These are phyloP conservation scores for Teratosphaeria epicoccoides DNA, from an alignment of 2,329 filamentous ascomycete species.

Conservation along the genomic window DNA sequence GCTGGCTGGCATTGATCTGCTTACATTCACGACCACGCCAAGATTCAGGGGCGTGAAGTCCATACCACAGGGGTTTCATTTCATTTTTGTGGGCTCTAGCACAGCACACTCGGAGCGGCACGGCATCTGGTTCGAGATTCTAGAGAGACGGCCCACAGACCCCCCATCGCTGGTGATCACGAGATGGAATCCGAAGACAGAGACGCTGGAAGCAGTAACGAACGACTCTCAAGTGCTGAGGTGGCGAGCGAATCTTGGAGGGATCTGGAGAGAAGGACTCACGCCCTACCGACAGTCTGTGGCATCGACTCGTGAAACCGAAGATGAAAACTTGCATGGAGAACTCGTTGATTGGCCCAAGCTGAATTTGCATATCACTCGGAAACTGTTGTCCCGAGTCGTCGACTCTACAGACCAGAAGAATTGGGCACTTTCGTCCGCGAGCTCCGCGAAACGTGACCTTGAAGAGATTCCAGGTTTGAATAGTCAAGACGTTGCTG, in stretches of 20 bases:
- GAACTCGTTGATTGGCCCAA: slow-evolving; percentile 44
- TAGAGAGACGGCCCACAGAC: slow-evolving; percentile 7
- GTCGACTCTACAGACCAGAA: slow-evolving; percentile 32
- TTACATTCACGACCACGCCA: slow-evolving; percentile 52
- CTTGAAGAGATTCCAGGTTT: slow-evolving; percentile 51
- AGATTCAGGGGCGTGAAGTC: slow-evolving; percentile 52
- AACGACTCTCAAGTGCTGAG: slow-evolving; percentile 35
- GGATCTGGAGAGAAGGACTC: slow-evolving; percentile 44
- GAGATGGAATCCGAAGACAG: slow-evolving; percentile 43
- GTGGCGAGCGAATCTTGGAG: slow-evolving; percentile 46
- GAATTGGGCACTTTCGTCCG: slow-evolving; percentile 46
- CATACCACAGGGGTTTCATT: slow-evolving; percentile 49
- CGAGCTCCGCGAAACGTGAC: slow-evolving; percentile 46
- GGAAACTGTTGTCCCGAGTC: slow-evolving; percentile 40
- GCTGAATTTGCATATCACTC: slow-evolving; percentile 41
- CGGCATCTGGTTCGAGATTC: slow-evolving; percentile 50
- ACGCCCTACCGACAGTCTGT: slow-evolving; percentile 37
- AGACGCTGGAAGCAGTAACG: slow-evolving; percentile 36
- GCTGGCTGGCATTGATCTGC: slow-evolving; percentile 44
- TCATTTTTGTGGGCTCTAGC: slow-evolving; percentile 50
- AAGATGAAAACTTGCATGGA: slow-evolving; percentile 26
- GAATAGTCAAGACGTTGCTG: slow-evolving; percentile 19
- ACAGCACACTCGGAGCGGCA: slow-evolving; percentile 50
- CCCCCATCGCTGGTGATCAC: slow-evolving; percentile 39
- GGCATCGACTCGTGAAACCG: slow-evolving; percentile 14